Base-by-base conservation (phyloP, 177 flowering plant genomes). In the Tripterygium wilfordii region DNA sequence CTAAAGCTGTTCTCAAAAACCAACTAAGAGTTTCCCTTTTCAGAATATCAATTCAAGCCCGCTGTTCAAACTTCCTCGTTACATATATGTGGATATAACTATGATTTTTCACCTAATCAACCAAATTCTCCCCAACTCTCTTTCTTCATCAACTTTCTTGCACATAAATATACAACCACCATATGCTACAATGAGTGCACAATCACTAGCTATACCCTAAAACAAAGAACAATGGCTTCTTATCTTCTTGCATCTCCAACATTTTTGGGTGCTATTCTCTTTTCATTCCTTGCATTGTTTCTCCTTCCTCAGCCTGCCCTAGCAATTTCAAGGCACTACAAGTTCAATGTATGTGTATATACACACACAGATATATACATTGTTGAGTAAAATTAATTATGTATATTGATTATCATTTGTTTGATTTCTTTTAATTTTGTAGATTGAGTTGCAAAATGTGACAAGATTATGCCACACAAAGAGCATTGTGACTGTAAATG, bases 401-500 rank as follows among this genome's bases (percentile, higher is more conserved):
- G 33, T 7, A 30, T 30, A 6, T 30, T 30, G 33, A 6, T 30
- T 30, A 7, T 30, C 7, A 6, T 6, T 30, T 6, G 12, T 30
- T 30, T 30, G 7, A 12, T 30, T 12, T 19, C n/a, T 17, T 45
- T 19, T 36, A 12, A 15, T 37, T 16, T 30, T 44, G 36, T 56
- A 70, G 75, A 51, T 70, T 23, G 38, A 24, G 38, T 13, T 60
- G 56, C 37, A 56, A 23, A 70, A 63, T 20, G 53, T 66, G 13
- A 70, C 68, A 10, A 30, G 75, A 16, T 45, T 70, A 36, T 70
- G 71, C 57, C 56, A 49, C 52, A 56, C 65, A 1, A 70, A 60
- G 51, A 66, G 52, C 43, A 56, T 70, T 2, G 64, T 70, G 26
- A 60, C 71, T 0, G 75, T 63, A 0, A 70, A 70, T 36, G 75